Evolutionary conservation across 2,329 filamentous ascomycete species (phyloP).

Genomic region (Camillea tinctor): DNA sequence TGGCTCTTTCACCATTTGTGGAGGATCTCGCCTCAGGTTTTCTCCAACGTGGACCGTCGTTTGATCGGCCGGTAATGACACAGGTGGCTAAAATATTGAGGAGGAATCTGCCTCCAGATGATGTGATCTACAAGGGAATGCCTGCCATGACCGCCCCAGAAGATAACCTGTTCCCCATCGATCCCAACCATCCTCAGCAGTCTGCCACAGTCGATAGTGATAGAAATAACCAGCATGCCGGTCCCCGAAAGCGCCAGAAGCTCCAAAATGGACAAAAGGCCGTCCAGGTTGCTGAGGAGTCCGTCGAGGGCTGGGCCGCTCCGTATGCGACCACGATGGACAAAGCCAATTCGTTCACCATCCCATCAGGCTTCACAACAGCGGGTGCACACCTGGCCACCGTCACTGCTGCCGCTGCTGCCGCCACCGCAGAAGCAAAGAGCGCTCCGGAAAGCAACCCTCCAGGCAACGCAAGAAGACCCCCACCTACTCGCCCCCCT

Average conservation of each 20-base stretch:
- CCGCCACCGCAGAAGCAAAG: constrained; percentile 36
- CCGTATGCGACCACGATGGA: constrained; percentile 63
- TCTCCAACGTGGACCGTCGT: constrained; percentile 63
- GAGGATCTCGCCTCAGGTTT: constrained; percentile 39
- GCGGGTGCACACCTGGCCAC: constrained; percentile 53
- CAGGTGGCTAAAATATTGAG: constrained; percentile 71
- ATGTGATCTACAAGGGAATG: constrained; percentile 52
- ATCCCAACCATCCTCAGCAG: constrained; percentile 50
- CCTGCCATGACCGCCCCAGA: constrained; percentile 56
- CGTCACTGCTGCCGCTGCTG: constrained; percentile 35
- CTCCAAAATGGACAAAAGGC: constrained; percentile 29
- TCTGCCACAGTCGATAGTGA: constrained; percentile 23
- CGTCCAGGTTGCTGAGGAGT: constrained; percentile 39
- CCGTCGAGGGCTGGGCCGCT: constrained; percentile 34
- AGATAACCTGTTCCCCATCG: constrained; percentile 67
- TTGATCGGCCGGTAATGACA: constrained; percentile 61
- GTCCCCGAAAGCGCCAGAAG: constrained; percentile 30
- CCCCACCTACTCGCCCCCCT: constrained; percentile 19
- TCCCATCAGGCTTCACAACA: constrained; percentile 62
- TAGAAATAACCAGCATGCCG: constrained; percentile 9
- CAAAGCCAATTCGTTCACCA: constrained; percentile 55
- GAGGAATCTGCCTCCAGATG: constrained; percentile 57
- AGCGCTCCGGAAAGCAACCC: constrained; percentile 21
- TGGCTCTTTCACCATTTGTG: constrained; percentile 70
- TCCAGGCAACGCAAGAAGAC: constrained; percentile 12